Evolutionary conservation across 345 rosid genomes (phyloP).

Genomic region (Odontarrhena argentea): DNA sequence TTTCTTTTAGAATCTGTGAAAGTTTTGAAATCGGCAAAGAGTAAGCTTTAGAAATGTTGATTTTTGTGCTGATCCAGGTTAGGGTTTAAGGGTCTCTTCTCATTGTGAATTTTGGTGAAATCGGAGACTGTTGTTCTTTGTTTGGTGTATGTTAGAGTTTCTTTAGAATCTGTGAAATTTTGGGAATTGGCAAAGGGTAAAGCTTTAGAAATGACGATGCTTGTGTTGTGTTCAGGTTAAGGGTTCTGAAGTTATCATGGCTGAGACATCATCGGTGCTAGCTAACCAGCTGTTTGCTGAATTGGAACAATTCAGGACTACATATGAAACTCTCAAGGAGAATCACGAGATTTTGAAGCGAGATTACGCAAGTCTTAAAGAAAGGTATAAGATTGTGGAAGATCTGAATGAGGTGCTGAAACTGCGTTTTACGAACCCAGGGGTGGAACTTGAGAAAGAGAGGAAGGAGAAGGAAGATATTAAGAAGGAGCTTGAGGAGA

Average conservation of each 20-base stretch:
- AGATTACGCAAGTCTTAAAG: slow-evolving; percentile 15
- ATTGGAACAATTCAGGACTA: background rate
- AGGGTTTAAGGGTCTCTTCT: too few species aligned
- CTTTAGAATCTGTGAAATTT: slow-evolving; percentile 9
- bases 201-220: background rate
- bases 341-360: slow-evolving; percentile 15
- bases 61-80: slow-evolving; percentile 23
- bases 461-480: slow-evolving; percentile 5
- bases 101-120: too few species aligned
- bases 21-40: background rate
- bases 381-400: background rate
- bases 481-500: slow-evolving; percentile 19
- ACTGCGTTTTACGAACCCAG: slow-evolving; percentile 1
- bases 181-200: background rate
- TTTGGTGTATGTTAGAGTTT: background rate
- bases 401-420: slow-evolving; percentile 16
- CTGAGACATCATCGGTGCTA: slow-evolving; percentile 3
- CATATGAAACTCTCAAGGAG: slow-evolving; percentile 27
- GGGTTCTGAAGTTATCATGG: slow-evolving; percentile 21
- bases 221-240: slow-evolving; percentile 24
- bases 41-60: background rate
- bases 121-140: too few species aligned
- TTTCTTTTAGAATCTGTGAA: slow-evolving; percentile 16
- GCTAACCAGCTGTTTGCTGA: background rate
- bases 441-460: slow-evolving; percentile 33